phyloP scores from a whole-genome alignment of 768 basidiomycete species.

The Erythrobasidium yunnanense region DNA sequence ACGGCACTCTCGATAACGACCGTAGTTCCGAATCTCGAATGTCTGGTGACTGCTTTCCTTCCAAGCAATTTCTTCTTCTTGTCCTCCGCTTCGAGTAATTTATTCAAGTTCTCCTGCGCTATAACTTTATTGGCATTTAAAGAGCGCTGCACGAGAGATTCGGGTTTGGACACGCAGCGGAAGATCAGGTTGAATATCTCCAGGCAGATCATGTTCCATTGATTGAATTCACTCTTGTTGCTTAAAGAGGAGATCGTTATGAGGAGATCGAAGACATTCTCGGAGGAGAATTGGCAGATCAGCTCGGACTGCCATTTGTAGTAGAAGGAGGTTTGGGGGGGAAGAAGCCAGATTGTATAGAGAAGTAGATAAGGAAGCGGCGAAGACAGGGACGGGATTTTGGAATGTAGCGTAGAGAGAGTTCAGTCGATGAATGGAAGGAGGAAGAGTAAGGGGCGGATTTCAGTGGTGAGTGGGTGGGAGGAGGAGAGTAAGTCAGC shows the following conservation, averaged over 20 bases:
- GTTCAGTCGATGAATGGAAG: too few species aligned
- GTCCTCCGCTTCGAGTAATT: conserved; percentile 67
- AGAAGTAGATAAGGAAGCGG: too few species aligned
- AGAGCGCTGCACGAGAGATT: conserved; percentile 46
- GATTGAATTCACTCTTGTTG: conserved; percentile 66
- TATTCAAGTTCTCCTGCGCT: conserved; percentile 48
- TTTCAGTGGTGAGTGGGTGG: background rate
- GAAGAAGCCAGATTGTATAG: too few species aligned
- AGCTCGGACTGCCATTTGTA: conserved; percentile 50
- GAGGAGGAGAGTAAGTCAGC: background rate
- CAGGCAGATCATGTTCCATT: conserved; percentile 77
- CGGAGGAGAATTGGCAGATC: conserved; percentile 58
- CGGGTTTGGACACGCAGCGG: conserved; percentile 58
- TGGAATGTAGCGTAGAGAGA: too few species aligned
- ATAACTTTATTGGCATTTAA: background rate
- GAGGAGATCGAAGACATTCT: conserved; percentile 64
- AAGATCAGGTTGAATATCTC: conserved; percentile 89
- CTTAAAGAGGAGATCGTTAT: conserved; percentile 75
- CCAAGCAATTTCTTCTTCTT: conserved; percentile 52
- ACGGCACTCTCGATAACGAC: conserved; percentile 63
- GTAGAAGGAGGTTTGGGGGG: too few species aligned
- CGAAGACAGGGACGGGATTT: too few species aligned
- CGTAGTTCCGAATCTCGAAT: conserved; percentile 94
- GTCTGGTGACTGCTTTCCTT: conserved; percentile 58
- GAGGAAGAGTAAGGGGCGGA: background rate